Evolutionary conservation across 2,329 filamentous ascomycete species (phyloP), one percentile per base, ranked within the genome.

Genomic region (Fusarium sp.): DNA sequence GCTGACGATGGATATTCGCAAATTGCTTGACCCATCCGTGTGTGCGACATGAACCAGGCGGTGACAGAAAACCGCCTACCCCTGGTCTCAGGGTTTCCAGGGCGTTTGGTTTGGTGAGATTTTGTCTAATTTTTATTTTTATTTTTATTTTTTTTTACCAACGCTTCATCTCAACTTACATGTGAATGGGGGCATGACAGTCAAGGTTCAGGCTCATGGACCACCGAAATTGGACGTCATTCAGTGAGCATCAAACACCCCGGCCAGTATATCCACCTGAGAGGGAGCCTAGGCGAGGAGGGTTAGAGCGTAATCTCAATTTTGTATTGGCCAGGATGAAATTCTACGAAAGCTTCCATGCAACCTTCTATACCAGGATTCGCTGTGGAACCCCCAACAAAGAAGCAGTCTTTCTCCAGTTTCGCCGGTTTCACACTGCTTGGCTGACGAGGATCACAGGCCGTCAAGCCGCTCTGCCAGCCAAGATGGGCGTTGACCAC

Each of bases 151-250:
- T 50, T 41, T 38, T n/a, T 58, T 40, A 58, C 44, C 38, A 18
- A 56, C 61, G 20, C 55, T 62, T 63, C 58, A 55, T 50, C 45
- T 57, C 46, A 56, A 40, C 61, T 66, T 44, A 66, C 61, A 66
- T 41, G 37, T 44, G 26, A 46, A 55, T 18, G 35, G 52, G 62
- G 65, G 60, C 63, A 52, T 70, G 64, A 73, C 67, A 75, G 69
- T 54, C 63, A 38, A 61, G 73, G 62, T 61, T 67, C 64, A 48
- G 37, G 62, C 46, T 75, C 70, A 71, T 69, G 63, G 48, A 67
- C 48, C 59, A 64, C 59, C 61, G 74, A 76, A 76, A 76, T 76
- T 76, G 65, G 73, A 74, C 73, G 74, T 76, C 73, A 76, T 76
- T 73, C 66, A 76, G 72, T 35, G 64, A 71, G 60, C 55, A 57